These are phyloP conservation scores for Ganoderma leucocontextum DNA, from an alignment of 1,284 basidiomycete genomes.

Conservation along the genomic window DNA sequence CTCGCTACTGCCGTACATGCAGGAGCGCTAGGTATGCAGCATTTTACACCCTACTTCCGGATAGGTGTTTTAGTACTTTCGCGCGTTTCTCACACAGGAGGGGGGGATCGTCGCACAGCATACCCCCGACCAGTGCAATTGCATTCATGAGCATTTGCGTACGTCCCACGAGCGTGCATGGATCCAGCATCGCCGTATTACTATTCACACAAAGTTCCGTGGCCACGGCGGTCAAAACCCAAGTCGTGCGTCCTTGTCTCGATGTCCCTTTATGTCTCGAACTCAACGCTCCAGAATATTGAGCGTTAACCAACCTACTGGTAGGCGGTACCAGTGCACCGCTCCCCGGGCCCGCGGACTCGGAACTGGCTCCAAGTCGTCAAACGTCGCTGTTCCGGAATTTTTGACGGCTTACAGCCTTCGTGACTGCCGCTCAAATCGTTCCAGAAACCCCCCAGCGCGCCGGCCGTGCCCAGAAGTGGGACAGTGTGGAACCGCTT, in stretches of 20 bases:
- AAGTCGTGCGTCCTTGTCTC: slow-evolving; percentile 8
- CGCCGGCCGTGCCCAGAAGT: background rate
- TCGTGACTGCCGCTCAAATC: background rate
- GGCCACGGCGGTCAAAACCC: background rate
- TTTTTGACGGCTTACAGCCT: background rate
- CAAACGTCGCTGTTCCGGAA: background rate
- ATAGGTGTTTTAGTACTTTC: background rate
- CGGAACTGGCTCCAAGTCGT: no score
- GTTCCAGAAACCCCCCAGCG: no score
- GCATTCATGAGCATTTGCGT: background rate
- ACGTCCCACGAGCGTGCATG: background rate
- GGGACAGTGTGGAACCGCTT: background rate
- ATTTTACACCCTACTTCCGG: background rate
- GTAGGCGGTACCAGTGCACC: background rate
- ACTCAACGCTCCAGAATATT: background rate
- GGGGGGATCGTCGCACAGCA: background rate
- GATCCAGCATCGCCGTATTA: background rate
- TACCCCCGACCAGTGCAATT: background rate
- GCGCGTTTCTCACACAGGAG: background rate
- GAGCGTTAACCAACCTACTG: background rate
- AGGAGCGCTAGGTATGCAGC: background rate
- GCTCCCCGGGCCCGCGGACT: background rate
- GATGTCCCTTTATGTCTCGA: background rate
- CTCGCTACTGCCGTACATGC: background rate
- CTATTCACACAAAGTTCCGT: background rate